Evolutionary conservation across 2,329 filamentous ascomycete genomes (phyloP).

Genomic region (Arthrobotrys sphaeroides): DNA sequence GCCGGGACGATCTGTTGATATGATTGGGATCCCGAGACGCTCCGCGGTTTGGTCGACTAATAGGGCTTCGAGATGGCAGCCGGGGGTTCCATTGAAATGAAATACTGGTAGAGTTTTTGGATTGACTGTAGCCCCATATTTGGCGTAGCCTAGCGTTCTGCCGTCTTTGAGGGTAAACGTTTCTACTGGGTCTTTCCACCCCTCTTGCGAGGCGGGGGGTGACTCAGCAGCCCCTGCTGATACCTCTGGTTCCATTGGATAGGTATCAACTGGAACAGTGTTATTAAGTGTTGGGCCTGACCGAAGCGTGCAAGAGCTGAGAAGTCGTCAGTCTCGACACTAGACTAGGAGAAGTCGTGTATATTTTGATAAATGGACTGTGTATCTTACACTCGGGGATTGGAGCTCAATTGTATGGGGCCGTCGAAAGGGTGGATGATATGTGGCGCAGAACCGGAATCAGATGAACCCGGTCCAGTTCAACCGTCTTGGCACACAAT

Average conservation of each 20-base stretch:
- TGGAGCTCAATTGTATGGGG: too few relatives aligned
- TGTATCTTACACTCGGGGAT: too few relatives aligned
- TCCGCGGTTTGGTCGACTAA: conserved; percentile 58
- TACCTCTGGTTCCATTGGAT: conserved; percentile 17
- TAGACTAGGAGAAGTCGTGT: too few relatives aligned
- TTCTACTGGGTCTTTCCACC: conserved; percentile 34
- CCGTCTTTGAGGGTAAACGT: conserved; percentile 58
- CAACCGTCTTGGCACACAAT: too few relatives aligned
- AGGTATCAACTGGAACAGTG: too few relatives aligned
- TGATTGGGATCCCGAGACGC: conserved; percentile 59
- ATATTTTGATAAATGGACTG: too few relatives aligned
- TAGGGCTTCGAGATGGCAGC: conserved; percentile 61
- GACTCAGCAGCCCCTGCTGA: neutral
- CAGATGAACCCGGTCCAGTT: too few relatives aligned
- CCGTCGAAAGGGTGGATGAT: too few relatives aligned
- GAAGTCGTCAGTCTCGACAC: too few relatives aligned
- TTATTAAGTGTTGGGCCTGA: too few relatives aligned
- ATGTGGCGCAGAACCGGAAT: too few relatives aligned
- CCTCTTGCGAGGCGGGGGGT: neutral
- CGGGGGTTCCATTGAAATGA: conserved; percentile 64
- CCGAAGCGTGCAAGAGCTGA: too few relatives aligned
- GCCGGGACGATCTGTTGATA: conserved; percentile 63
- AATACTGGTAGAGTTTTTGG: conserved; percentile 57
- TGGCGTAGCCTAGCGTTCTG: conserved; percentile 62
- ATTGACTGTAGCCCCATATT: conserved; percentile 59